Base-by-base conservation (phyloP, 2,329 filamentous ascomycete genomes). In the Dothistroma septosporum region DNA sequence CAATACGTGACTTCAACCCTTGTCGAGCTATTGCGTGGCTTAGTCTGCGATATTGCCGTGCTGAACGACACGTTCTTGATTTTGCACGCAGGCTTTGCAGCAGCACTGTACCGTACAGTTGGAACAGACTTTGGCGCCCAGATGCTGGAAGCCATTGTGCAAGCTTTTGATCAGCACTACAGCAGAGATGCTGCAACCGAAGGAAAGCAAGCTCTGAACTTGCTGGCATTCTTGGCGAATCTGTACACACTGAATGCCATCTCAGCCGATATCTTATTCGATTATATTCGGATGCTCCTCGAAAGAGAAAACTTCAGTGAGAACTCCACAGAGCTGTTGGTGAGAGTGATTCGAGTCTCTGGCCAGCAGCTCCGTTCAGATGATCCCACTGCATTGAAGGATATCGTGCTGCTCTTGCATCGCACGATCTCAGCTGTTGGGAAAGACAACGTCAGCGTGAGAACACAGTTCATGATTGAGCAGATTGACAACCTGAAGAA, bases 391-490 rank as follows among this genome's bases (percentile, higher is more conserved):
- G 82, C 93, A 0, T 79, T 99, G 54, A 96, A 96, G 73, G 91
- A 96, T 64, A 94, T 99, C 64, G 87, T 96, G 6, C 79, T 88
- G 11, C 81, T 91, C 54, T 83, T 97, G 60, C 90, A 91, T 65
- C 86, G 87, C 22, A 85, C 87, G 1, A 84, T 92, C 2, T 80
- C 85, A 0, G 59, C 61, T 19, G 78, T 83, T 37, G 90, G 89
- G 4, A 85, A 90, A 69, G 79, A 80, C 12, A 88, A 86, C 21
- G 79, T 96, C 31, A 93, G 92, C 1, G 90, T 92, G 10, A 87
- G 94, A 59, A 97, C 93, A 1, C 95, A 90, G 67, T 97, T 97
- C 76, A 97, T 97, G 92, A 90, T 99, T 55, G 93, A 97, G 71
- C 94, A 89, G 0, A 96, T 99, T 74, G 91, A 90, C 61, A 91